These are phyloP conservation scores for Stephanocyclus meneghinianus DNA, from an alignment of 352 stramenopile genomes.

Conservation along the genomic window DNA sequence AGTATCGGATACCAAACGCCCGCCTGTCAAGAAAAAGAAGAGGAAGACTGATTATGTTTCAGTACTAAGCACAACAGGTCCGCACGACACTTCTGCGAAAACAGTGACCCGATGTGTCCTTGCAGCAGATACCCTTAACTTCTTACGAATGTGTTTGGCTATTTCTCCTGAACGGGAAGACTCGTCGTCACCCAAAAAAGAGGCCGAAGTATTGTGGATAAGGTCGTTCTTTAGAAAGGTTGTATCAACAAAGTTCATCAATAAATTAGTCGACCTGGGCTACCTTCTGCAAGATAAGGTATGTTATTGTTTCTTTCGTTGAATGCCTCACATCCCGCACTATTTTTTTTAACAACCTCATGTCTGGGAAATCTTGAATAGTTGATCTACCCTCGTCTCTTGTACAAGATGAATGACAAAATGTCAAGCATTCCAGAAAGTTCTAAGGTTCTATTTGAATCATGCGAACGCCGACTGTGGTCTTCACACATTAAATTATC, in stretches of 20 bases:
- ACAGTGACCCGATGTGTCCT: slow-evolving; percentile 45
- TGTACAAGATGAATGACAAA: slow-evolving; percentile 6
- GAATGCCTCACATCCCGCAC: neutral
- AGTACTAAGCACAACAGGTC: neutral
- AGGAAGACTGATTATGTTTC: slow-evolving; percentile 16
- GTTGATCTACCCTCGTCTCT: slow-evolving; percentile 28
- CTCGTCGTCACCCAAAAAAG: slow-evolving; percentile 1
- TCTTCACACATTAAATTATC: slow-evolving; percentile 53
- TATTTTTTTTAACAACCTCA: neutral
- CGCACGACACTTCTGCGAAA: slow-evolving; percentile 8
- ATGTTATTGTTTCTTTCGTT: neutral
- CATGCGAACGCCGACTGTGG: slow-evolving; percentile 43
- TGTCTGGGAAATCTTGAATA: neutral
- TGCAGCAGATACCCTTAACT: slow-evolving; percentile 47
- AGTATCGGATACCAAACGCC: neutral
- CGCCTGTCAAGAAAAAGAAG: slow-evolving; percentile 36
- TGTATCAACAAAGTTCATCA: slow-evolving; percentile 35
- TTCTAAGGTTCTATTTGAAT: slow-evolving; percentile 30
- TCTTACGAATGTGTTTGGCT: slow-evolving; percentile 37
- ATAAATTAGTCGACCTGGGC: slow-evolving; percentile 57
- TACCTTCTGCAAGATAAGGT: slow-evolving; percentile 56
- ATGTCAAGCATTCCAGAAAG: neutral
- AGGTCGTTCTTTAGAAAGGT: slow-evolving; percentile 37
- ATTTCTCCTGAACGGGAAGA: neutral
- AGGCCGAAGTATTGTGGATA: slow-evolving; percentile 14